Base-by-base conservation (phyloP, 1,284 basidiomycete species). In the Rhodotorula sp. region DNA sequence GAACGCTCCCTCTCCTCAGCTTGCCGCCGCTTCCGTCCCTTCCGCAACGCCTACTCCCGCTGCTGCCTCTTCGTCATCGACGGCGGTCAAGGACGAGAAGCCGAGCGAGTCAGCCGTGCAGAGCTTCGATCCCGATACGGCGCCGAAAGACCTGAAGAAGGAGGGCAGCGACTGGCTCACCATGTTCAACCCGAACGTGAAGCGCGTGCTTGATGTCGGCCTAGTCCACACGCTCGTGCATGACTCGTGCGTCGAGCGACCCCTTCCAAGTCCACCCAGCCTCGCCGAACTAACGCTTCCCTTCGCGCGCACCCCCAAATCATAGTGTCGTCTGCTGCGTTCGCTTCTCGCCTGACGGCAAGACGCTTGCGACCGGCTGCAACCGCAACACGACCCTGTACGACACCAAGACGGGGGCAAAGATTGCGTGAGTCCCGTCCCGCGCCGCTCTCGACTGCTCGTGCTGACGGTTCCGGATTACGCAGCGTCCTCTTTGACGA, bases 161-260 rank as follows among this genome's bases (percentile, higher is more conserved):
- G 91, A 94, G 80, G 95, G 93, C 0, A 84, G 85, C 50, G 97
- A 98, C 82, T 99, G 96, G 96, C 91, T 95, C 79, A 93, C 92
- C 25, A 87, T 97, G 64, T 97, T 93, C 85, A 97, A 93, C 81
- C 90, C 91, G 21, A 90, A 91, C 78, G 88, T 85, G 34, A 91
- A 93, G 83, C 85, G 89, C 61, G 86, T 88, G 70, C 84, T 97
- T 67, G 93, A 98, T 81, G 92, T 99, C n/a, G 85, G 84, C 60
- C 82, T 98, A 67, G 89, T 94, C 27, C 93, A 98, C 81, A 97
- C 91, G 2, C 84, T 99, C 48, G 88, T 89, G 79, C 96, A 99
- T 81, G 93, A 97, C 81, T 95, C 91, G 91, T 92, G 78, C 74
- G 86, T 81, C 44, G 8, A 34, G 34, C 34, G 34, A 34, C 25